Conservation (phyloP, 495 filamentous ascomycete species). For the Rhizodiscina lignyota region DNA sequence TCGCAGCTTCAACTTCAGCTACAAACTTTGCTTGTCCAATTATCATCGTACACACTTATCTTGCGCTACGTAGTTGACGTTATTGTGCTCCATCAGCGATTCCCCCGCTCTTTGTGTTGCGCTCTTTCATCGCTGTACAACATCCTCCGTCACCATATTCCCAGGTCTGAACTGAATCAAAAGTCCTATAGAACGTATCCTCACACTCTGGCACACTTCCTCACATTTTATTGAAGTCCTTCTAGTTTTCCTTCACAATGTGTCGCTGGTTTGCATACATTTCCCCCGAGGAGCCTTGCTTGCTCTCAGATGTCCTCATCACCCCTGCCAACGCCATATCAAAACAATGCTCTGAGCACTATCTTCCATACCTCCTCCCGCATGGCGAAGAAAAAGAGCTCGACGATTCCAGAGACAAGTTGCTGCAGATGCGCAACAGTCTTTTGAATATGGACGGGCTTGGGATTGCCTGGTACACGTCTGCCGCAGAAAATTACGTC, state of each 20-base stretch:
- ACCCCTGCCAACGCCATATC: constrained; percentile 23
- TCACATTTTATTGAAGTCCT: too few species aligned
- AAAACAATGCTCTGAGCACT: constrained; percentile 32
- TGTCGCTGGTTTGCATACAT: constrained; percentile 25
- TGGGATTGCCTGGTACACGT: constrained; percentile 28
- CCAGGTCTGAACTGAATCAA: too few species aligned
- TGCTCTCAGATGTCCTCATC: constrained; percentile 23
- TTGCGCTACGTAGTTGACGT: too few species aligned
- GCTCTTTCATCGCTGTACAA: too few species aligned
- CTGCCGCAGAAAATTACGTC: constrained; percentile 16
- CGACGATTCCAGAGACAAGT: constrained; percentile 18
- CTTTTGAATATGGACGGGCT: constrained; percentile 33
- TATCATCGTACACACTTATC: too few species aligned
- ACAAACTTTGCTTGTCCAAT: too few species aligned
- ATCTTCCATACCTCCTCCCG: constrained; percentile 28
- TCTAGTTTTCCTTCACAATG: constrained; percentile 7
- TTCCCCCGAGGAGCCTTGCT: constrained; percentile 17
- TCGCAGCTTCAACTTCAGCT: too few species aligned
- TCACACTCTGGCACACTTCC: too few species aligned
- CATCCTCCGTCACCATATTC: too few species aligned
- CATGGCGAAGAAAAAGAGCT: constrained; percentile 19
- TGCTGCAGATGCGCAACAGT: constrained; percentile 25
- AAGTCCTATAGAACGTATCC: too few species aligned
- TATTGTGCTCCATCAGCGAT: too few species aligned
- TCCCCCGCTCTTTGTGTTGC: too few species aligned